Evolutionary conservation across 75 land plant species (phyloP).

Genomic region (Cupressus sempervirens): DNA sequence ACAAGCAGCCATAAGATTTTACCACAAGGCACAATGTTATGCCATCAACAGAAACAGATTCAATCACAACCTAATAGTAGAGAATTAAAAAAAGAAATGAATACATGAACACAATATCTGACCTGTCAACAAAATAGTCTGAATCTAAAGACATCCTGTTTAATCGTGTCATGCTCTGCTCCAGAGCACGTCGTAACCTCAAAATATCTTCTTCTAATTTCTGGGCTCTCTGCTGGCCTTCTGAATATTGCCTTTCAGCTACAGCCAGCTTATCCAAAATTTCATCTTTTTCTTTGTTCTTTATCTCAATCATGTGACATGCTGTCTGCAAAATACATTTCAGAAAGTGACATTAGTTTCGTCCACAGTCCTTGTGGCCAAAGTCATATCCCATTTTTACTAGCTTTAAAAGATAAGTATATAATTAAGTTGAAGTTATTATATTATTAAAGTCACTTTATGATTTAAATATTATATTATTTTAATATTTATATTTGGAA

Average conservation of each 20-base stretch:
- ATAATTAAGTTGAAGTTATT: too few species aligned
- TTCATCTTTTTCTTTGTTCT: slow-evolving; percentile 60
- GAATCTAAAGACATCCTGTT: slow-evolving; percentile 97
- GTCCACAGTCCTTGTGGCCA: not conserved
- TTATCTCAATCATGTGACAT: slow-evolving; percentile 40
- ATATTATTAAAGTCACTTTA: too few species aligned
- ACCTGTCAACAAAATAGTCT: slow-evolving; percentile 95
- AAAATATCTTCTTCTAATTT: slow-evolving; percentile 87
- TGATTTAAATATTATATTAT: too few species aligned
- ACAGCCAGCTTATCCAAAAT: slow-evolving; percentile 46
- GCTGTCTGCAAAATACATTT: slow-evolving; percentile 50
- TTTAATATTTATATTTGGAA: too few species aligned
- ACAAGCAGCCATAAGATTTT: not conserved
- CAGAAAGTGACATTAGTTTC: slow-evolving; percentile 5
- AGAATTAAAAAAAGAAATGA: not conserved
- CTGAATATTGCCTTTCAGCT: slow-evolving; percentile 42
- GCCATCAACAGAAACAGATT: not conserved
- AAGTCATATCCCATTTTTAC: not conserved
- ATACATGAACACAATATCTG: not conserved
- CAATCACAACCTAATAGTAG: not conserved
- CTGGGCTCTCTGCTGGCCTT: slow-evolving; percentile 43
- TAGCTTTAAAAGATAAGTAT: too few species aligned
- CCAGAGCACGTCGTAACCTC: slow-evolving; percentile 80
- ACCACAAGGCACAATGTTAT: not conserved
- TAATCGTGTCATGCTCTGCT: slow-evolving; percentile 89